A percentile compares a stretch with the other conserved stretches of the same genome.
These are phyloP conservation scores for Saururus chinensis DNA, from an alignment of 164 flowering plant genomes.

Conservation along the genomic window DNA sequence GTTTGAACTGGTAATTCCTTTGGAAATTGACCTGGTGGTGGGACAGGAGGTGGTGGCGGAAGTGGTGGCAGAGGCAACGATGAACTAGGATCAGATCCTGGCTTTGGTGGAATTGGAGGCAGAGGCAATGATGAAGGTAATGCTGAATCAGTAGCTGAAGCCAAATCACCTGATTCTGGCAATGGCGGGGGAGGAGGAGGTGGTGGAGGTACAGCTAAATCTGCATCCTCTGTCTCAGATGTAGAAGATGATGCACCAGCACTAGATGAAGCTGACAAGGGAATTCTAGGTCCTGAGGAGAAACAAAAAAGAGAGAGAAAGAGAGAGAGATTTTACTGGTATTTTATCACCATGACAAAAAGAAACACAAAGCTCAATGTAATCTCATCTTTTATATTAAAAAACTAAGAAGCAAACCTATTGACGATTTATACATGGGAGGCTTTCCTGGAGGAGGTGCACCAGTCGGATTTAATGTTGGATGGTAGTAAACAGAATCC, in stretches of 20 bases:
- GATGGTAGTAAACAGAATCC: constrained; percentile 99
- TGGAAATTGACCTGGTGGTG: constrained; percentile 69
- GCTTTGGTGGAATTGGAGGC: constrained; percentile 70
- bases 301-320: not conserved
- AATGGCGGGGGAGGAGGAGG: constrained; percentile 80
- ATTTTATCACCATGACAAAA: not conserved
- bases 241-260: constrained; percentile 59
- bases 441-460: constrained; percentile 99
- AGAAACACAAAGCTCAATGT: constrained; percentile 1
- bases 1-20: constrained; percentile 39
- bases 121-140: constrained; percentile 52
- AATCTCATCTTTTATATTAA: not conserved
- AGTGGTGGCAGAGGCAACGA: constrained; percentile 60
- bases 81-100: constrained; percentile 25
- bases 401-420: constrained; percentile 36
- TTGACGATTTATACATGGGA: constrained; percentile 92
- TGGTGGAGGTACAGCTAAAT: constrained; percentile 43
- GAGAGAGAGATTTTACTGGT: no score
- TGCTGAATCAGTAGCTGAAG: constrained; percentile 33
- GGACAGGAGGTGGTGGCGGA: constrained; percentile 81
- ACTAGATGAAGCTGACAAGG: constrained; percentile 57
- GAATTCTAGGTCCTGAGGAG: constrained; percentile 72
- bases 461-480: constrained; percentile 88
- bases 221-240: constrained; percentile 49
- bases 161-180: constrained; percentile 39